Conservation (phyloP, 176 grass and related monocot species). For the Triticum timopheevii region DNA sequence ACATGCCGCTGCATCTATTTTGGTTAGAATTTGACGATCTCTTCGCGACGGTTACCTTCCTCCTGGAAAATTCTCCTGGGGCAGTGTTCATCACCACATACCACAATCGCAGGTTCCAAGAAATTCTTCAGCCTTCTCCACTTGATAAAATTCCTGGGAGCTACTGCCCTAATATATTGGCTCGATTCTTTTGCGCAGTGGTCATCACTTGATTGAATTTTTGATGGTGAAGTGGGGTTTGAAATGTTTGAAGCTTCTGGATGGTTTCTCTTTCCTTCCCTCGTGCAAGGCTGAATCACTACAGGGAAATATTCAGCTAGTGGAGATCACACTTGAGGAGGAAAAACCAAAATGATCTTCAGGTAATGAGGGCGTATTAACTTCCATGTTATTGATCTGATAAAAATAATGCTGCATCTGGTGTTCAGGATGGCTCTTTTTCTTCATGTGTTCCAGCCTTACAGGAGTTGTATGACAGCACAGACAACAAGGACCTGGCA, state of each 20-base stretch:
- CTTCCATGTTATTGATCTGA: background rate
- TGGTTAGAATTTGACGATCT: constrained; percentile 75
- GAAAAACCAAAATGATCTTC: constrained; percentile 23
- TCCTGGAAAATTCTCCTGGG: constrained; percentile 58
- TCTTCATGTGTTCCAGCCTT: background rate
- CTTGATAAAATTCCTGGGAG: background rate
- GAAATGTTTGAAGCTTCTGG: constrained; percentile 70
- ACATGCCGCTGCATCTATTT: constrained; percentile 4
- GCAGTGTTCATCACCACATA: constrained; percentile 79
- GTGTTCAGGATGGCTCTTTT: background rate
- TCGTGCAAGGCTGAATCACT: constrained; percentile 60
- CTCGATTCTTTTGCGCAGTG: constrained; percentile 35
- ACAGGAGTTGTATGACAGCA: background rate
- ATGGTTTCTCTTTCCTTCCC: constrained; percentile 80
- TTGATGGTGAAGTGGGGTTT: constrained; percentile 93
- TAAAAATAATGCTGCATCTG: background rate
- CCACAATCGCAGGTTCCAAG: constrained; percentile 72
- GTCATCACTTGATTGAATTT: constrained; percentile 86
- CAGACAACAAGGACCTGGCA: background rate
- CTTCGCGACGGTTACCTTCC: constrained; percentile 66
- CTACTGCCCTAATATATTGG: background rate
- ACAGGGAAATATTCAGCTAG: constrained; percentile 77
- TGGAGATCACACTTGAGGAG: constrained; percentile 58
- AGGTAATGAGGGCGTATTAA: background rate
- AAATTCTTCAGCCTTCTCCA: background rate